A percentile compares a stretch with the other conserved stretches of the same genome.
phyloP scores from a whole-genome alignment of 2,329 filamentous ascomycete species.

The Cladophialophora exuberans region DNA sequence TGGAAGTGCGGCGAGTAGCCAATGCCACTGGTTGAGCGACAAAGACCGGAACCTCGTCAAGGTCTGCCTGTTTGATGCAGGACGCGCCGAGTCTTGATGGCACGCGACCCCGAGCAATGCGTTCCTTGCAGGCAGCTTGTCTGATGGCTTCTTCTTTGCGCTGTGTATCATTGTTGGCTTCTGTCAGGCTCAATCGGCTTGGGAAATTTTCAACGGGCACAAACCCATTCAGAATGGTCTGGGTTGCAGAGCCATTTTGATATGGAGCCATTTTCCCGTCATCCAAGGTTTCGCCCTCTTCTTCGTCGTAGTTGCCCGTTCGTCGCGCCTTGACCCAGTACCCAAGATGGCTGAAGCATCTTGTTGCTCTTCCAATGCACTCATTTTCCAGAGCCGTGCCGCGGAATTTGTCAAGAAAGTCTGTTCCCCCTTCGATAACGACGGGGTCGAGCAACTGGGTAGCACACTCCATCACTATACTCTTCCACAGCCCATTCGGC shows the following conservation, averaged over 20 bases:
- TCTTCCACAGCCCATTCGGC: slow-evolving; percentile 10
- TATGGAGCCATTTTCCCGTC: too few relatives aligned
- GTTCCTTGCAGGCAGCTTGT: slow-evolving; percentile 9
- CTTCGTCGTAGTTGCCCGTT: slow-evolving; percentile 6
- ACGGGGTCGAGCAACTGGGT: slow-evolving; percentile 23
- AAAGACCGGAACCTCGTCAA: not conserved
- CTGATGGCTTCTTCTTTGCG: slow-evolving; percentile 11
- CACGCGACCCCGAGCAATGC: slow-evolving; percentile 5
- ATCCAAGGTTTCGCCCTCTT: slow-evolving; percentile 12
- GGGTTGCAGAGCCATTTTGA: too few relatives aligned
- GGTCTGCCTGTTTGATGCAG: slow-evolving; percentile 9
- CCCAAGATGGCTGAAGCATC: too few relatives aligned
- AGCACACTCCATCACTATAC: slow-evolving; percentile 10
- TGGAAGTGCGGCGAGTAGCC: not conserved
- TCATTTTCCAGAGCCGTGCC: slow-evolving; percentile 22
- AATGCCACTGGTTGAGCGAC: not conserved
- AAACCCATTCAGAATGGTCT: too few relatives aligned
- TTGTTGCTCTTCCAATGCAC: slow-evolving; percentile 13
- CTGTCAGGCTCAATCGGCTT: too few relatives aligned
- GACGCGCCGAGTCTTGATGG: slow-evolving; percentile 11
- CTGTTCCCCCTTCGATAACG: slow-evolving; percentile 14
- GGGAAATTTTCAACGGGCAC: too few relatives aligned
- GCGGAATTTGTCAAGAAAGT: slow-evolving; percentile 6
- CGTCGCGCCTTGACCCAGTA: too few relatives aligned
- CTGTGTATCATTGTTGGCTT: too few relatives aligned